Evolutionary conservation across 2,329 filamentous ascomycete genomes (phyloP), one percentile per base, ranked within the genome.

Genomic region (Mycocentrospora acerina): DNA sequence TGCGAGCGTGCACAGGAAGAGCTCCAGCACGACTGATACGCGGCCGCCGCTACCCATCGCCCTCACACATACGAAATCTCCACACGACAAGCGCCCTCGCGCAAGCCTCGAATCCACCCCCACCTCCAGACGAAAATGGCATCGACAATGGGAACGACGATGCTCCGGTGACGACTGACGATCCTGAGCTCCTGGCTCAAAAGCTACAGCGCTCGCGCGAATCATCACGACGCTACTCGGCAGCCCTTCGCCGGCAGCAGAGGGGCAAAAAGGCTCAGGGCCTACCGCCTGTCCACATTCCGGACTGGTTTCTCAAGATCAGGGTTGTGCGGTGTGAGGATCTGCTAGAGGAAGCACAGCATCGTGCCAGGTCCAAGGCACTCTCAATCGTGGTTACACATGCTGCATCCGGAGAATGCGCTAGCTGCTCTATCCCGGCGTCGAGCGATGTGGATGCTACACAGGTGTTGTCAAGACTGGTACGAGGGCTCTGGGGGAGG

Each of bases 281-380:
- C 11, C 46, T 67, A 11, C 64, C 66, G 30, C 68, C 69, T 14
- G 60, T 72, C 4, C 69, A 74, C 33, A 66, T 86, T 11, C 81
- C 83, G 1, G 63, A 71, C 39, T 76, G 72, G 63, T 86, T 86
- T 45, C 62, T 80, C 36, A 65, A 75, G 26, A 61, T 69, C 14
- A 77, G 77, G 37, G 72, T 86, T 18, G 59, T 60, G 31, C 53
- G 73, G 8, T 54, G 62, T 19, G 62, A 71, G 22, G 63, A 70
- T 18, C 24, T 46, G 17, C 41, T 40, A 12, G 24, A 34, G 19
- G 45, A 47, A 16, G 25, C 37, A 15, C 42, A 35, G 4, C 29
- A 32, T 18, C 40, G 45, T 36, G 44, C 40, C n/a, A 33, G 37
- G 3, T 40, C 42, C 18, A 45, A 46, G 3, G 29, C 52, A 17